Percentiles rank a stretch among this genome's conserved stretches.
phyloP scores from a whole-genome alignment of 2,329 filamentous ascomycete species.

The Dryadomyces quercivorus region DNA sequence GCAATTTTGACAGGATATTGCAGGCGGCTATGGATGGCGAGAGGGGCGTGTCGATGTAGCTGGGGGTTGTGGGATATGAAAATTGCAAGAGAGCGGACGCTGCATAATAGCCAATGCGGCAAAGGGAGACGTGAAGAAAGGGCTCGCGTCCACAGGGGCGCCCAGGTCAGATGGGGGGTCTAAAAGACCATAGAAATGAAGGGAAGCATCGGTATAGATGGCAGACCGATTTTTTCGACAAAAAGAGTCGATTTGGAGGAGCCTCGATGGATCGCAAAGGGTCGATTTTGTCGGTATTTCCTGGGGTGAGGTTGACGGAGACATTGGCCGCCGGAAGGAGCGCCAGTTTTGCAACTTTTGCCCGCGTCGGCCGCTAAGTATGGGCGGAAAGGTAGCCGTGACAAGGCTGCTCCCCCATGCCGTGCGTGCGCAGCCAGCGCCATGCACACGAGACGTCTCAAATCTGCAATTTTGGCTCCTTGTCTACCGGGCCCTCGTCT shows the following conservation, averaged over 20 bases:
- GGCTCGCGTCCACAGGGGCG: conserved; percentile 37
- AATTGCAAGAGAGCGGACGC: conserved; percentile 3
- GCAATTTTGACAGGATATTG: conserved; percentile 22
- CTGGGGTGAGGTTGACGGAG: conserved; percentile 13
- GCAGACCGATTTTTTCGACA: conserved; percentile 24
- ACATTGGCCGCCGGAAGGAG: conserved; percentile 7
- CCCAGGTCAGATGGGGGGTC: conserved; percentile 29
- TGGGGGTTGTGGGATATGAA: conserved; percentile 20
- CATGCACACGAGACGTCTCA: not conserved
- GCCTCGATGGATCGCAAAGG: conserved; percentile 39
- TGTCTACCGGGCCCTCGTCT: not conserved
- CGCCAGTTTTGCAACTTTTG: conserved; percentile 8
- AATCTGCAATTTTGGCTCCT: not conserved
- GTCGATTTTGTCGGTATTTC: conserved; percentile 26
- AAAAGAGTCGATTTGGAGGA: conserved; percentile 28
- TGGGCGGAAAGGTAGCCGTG: not conserved
- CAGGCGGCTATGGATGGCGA: not conserved
- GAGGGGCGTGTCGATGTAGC: conserved; percentile 1
- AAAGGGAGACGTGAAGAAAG: not conserved
- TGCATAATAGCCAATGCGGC: conserved; percentile 9
- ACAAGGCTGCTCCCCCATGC: not conserved
- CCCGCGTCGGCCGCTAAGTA: not conserved
- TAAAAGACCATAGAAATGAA: conserved; percentile 38
- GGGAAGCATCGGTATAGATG: conserved; percentile 43
- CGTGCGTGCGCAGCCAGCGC: not conserved